Base-by-base conservation (phyloP, 2,329 filamentous ascomycete species). In the Dactylonectria macrodidyma region DNA sequence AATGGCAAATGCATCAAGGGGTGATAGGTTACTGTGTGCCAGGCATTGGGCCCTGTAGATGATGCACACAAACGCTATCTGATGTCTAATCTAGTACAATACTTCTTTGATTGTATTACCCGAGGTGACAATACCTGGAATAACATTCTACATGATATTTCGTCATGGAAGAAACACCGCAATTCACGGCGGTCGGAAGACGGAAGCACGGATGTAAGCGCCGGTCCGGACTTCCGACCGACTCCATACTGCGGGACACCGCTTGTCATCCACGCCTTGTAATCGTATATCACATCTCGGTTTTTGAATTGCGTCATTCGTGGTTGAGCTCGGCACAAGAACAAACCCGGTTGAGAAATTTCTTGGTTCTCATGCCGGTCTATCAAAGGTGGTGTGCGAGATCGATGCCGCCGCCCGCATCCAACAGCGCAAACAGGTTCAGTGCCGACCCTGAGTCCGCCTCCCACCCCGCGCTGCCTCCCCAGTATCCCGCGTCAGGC, bases 341-440 rank as follows among this genome's bases (percentile, higher is more conserved):
- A 36, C 24, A 38, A 14, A 8, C 26, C 36, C 16, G n/a, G 41
- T 33, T 14, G 9, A n/a, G 47, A 11, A 44, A 30, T 30, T 30
- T 50, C 34, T 7, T 16, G 30, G 48, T 16, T 52, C 24, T 46
- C 24, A 3, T 26, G 22, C 5, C 16, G 47, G 1, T 33, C 12
- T 36, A 12, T 62, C 38, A 82, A 22, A 82, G 69, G 66, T 82
- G 79, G 67, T 83, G 81, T 8, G 81, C 85, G 47, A 88, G 76
- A 72, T 88, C 86, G 61, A 88, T 88, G 8, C 86, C 86, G 0
- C 86, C 86, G 1, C 85, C 84, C 0, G 82, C 82, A 44, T 88
- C 86, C 41, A 88, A 74, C 54, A 88, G 66, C 1, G 86, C 83
- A 70, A 88, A 88, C 14, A 88, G 62, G 59, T 88, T 88, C 24